Evolutionary conservation across 176 grass and related monocot genomes (phyloP), one percentile per base, ranked within the genome.

Genomic region (Triticum turgidum): DNA sequence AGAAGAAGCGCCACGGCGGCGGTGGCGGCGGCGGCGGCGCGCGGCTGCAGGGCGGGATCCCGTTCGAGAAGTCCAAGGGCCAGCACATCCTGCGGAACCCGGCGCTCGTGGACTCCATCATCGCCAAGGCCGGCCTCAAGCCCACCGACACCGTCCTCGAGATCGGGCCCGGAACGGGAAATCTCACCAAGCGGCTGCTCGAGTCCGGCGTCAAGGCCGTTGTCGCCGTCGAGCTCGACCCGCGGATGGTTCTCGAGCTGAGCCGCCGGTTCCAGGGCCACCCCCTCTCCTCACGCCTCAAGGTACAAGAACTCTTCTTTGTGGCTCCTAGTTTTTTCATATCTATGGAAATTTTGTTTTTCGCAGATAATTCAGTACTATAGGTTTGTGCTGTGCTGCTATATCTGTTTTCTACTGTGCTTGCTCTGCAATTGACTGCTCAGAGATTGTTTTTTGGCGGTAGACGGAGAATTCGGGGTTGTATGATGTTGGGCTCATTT

Each of bases 61-160:
- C 97, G 14, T 98, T 98, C 85, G 97, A 96, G 85, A 98, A 98
- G 86, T 98, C 94, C 27, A 98, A 96, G 79, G 97, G 97, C 15
- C 94, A 98, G 88, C 97, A 98, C 34, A 98, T 98, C 51, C 84
- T 98, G 49, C 85, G 84, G 42, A 98, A 98, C 77, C 94, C 97
- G 21, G 80, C 88, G 90, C 69, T 98, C 39, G 94, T 98, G 34
- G 97, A 98, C 27, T 88, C 90, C 39, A 98, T 98, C 78, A 94
- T 98, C 61, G 69, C 85, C 33, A 98, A 98, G 79, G 89, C 97
- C 33, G 94, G 97, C 51, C 90, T 98, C 80, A 94, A 98, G 78
- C 90, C 94, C 56, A 98, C 97, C 5, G 94, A 98, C 56, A 93
- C 91, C 61, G 93, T 98, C 79, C 94, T 98, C 17, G 97, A 98